Base-by-base conservation (phyloP, 768 basidiomycete genomes). In the Porpolomopsis calyptriformis region DNA sequence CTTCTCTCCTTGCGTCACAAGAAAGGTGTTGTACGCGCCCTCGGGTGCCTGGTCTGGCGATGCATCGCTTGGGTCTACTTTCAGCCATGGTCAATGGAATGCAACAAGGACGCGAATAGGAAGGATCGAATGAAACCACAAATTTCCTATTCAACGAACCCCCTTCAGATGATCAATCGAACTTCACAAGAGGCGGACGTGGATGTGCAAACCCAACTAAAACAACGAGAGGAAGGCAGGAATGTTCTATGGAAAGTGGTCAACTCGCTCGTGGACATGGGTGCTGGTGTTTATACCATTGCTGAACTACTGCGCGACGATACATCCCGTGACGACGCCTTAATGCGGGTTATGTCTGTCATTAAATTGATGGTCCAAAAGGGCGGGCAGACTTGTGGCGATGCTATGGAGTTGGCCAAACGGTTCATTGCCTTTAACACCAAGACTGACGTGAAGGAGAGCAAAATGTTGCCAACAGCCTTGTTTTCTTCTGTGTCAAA, bases 31-130 rank as follows among this genome's bases (percentile, higher is more conserved):
- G 71, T 87, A 4, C 73, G 85, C 11, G 76, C 70, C 3, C 60
- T 88, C 1, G 72, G 71, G 2, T 74, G 76, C 45, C 55, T 82
- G 3, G 64, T 77, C 16, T 90, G 85, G 86, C 74, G 84, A 4
- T 66, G 71, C 33, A 55, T 81, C 26, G 61, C 70, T 4, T 87
- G 83, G 84, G 71, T 67, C 9, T 86, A 77, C 57, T 70, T 82
- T 58, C 77, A 73, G 45, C 77, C 80, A 1, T 68, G 72, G 4
- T 50, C 55, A 5, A 60, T 60, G 22, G 58, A 57, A 26, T 66
- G 63, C 29, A 60, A 56, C 31, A 57, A 56, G 27, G 55, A 54
- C 11, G 55, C 57, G 38, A 55, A 57, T 37, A 49, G 4, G 25
- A 36, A 31, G 18, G 6, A 6, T 7, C 29, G 29, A 31, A n/a